Conservation (phyloP, 2,329 filamentous ascomycete species). For the Cercospora sesami region DNA sequence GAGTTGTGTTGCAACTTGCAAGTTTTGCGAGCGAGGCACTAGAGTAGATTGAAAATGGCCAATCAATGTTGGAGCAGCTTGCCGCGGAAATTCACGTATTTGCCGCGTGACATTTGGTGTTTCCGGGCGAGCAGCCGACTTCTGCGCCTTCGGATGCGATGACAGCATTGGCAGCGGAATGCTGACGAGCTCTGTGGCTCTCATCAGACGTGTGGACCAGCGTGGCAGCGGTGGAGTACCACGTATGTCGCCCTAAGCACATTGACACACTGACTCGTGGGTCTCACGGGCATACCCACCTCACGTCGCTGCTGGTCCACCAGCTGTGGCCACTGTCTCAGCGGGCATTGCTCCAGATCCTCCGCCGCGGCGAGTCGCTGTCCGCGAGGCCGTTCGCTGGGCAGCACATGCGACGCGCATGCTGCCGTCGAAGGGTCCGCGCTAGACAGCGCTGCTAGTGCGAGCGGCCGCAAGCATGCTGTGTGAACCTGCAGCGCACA, state of each 20-base stretch:
- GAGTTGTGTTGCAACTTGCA: not conserved
- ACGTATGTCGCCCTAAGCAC: not conserved
- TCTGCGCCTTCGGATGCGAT: not conserved
- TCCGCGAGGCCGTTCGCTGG: not conserved
- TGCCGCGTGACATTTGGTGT: not conserved
- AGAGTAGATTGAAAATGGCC: not conserved
- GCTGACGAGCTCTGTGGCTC: not conserved
- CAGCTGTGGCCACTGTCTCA: not conserved
- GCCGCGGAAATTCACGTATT: not conserved
- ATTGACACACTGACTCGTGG: not conserved
- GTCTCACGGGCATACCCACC: not conserved
- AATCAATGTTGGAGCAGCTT: not conserved
- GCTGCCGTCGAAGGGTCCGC: slow-evolving; percentile 2
- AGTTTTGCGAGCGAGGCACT: not conserved
- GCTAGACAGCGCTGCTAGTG: slow-evolving; percentile 1
- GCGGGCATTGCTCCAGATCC: not conserved
- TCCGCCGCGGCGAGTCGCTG: not conserved
- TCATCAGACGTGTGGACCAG: not conserved
- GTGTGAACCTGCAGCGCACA: not conserved
- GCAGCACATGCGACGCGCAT: not conserved
- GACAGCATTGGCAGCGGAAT: not conserved
- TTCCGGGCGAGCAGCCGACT: slow-evolving; percentile 2
- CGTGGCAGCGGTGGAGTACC: slow-evolving; percentile 2
- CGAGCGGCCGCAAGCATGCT: not conserved
- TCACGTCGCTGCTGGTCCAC: not conserved